These are phyloP conservation scores for Vigna trinervia DNA, from an alignment of 306 rosid genomes.

Conservation along the genomic window DNA sequence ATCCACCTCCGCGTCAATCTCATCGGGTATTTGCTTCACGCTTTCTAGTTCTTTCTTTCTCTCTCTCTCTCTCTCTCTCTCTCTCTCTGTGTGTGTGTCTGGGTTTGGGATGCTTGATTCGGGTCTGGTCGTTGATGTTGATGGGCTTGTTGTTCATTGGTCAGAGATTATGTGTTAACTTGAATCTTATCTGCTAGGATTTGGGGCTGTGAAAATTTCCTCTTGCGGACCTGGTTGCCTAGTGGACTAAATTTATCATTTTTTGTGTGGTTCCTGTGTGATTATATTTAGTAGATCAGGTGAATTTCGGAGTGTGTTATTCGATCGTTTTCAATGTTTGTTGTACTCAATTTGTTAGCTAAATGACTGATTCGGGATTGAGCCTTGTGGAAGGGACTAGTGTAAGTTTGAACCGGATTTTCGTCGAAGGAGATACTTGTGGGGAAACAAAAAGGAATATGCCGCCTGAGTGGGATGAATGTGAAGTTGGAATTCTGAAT, in stretches of 20 bases:
- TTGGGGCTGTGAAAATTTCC: constrained; percentile 19
- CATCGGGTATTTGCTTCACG: constrained; percentile 60
- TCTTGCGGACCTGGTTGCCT: background rate
- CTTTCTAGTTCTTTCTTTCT: background rate
- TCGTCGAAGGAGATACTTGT: background rate
- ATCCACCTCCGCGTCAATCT: constrained; percentile 77
- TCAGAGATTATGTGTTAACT: background rate
- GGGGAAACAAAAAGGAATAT: background rate
- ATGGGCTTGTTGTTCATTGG: constrained; percentile 32
- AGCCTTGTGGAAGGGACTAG: background rate
- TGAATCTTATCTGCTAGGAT: background rate
- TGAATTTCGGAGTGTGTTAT: constrained; percentile 18
- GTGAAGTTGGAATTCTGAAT: constrained; percentile 28
- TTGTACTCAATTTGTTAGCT: background rate
- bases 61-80: background rate
- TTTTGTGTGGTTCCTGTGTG: constrained; percentile 6
- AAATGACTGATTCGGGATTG: background rate
- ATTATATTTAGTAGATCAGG: constrained; percentile 11
- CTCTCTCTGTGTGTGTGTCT: too few relatives aligned
- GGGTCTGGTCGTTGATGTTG: background rate
- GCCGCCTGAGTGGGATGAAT: background rate
- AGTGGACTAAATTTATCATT: constrained; percentile 7
- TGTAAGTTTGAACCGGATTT: background rate
- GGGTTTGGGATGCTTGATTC: constrained; percentile 38
- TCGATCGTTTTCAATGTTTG: constrained; percentile 21